Base-by-base conservation (phyloP, 345 rosid genomes). In the Acer saccharum region DNA sequence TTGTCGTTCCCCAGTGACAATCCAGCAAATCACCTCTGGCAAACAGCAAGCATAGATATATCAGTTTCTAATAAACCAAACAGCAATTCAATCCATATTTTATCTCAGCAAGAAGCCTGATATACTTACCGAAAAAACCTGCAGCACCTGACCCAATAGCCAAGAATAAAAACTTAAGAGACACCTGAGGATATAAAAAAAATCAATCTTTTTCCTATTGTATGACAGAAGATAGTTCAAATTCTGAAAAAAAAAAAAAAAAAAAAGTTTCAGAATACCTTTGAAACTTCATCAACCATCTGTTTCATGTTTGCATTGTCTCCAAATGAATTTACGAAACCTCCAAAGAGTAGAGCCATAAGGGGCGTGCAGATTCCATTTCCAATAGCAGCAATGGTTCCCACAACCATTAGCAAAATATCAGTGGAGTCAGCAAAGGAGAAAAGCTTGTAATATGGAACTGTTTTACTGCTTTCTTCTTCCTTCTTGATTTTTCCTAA, bases 21-120 rank as follows among this genome's bases (percentile, higher is more conserved):
- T 84, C 89, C 91, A 88, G 60, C 86, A 88, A 67, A 85, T 50
- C 72, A 88, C 88, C 89, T 88, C 91, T 88, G 81, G 20, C 13
- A 71, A 3, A n/a, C 0, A 63, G 25, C 23, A 69, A 71, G 79
- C 7, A 60, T 16, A 44, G 27, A 17, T 55, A 16, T 39, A 77
- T 58, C 46, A 82, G 72, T 27, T 16, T 32, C 35, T 27, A n/a
- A 4, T 18, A 69, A 58, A n/a, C 48, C 14, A 55, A 17, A 68
- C 11, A 70, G 58, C 48, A 25, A 55, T 61, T 65, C 61, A 18
- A 25, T 16, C 54, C 17, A 12, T 66, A 6, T 63, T 10, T 74
- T 58, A 4, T 23, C 46, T 52, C 21, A 27, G 21, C 20, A 41
- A 74, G 69, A 69, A 69, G 32, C 65, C 23, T 7, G 10, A 43